phyloP scores from a whole-genome alignment of 768 basidiomycete genomes.

The Termitomyces sp. region DNA sequence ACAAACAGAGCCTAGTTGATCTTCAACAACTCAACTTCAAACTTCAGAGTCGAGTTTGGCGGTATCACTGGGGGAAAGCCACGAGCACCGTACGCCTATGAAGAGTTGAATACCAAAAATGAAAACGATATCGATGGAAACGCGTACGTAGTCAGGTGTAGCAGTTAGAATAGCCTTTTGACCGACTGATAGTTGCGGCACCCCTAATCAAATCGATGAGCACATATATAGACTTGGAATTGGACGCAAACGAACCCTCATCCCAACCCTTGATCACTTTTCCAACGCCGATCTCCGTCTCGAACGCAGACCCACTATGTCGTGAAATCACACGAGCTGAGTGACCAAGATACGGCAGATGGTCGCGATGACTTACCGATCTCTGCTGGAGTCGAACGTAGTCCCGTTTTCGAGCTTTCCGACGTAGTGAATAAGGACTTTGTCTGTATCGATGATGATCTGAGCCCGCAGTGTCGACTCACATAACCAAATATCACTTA shows the following conservation, averaged over 20 bases:
- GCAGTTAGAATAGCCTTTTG: constrained; percentile 64
- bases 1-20: constrained; percentile 39
- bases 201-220: constrained; percentile 43
- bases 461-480: constrained; percentile 1
- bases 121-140: constrained; percentile 10
- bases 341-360: neutral
- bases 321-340: constrained; percentile 7
- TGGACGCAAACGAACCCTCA: constrained; percentile 50
- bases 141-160: constrained; percentile 72
- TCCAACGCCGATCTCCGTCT: constrained; percentile 69
- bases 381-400: constrained; percentile 72
- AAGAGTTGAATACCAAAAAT: neutral
- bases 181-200: constrained; percentile 71
- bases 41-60: constrained; percentile 64
- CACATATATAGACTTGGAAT: neutral
- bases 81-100: constrained; percentile 64
- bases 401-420: constrained; percentile 63
- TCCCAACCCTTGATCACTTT: constrained; percentile 91
- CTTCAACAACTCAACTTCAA: constrained; percentile 79
- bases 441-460: constrained; percentile 41
- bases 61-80: constrained; percentile 83
- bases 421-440: constrained; percentile 73
- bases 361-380: constrained; percentile 47
- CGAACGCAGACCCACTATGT: constrained; percentile 52
- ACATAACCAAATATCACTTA: constrained; percentile 29